Evolutionary conservation across 2,329 filamentous ascomycete species (phyloP).

Genomic region (Botrytis medusae): DNA sequence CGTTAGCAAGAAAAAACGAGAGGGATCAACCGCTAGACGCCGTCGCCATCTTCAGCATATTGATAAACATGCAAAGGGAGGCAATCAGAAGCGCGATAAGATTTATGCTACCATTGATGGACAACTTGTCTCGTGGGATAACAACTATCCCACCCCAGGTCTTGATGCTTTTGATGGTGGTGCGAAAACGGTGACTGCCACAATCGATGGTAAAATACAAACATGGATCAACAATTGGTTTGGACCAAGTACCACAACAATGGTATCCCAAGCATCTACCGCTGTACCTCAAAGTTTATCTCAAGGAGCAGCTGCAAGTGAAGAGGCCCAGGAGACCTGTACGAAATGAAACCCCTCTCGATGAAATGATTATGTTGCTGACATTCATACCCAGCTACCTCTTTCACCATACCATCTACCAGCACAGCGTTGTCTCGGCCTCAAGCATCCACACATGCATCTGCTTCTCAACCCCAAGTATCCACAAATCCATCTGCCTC

Average conservation of each 20-base stretch:
- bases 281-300: background rate
- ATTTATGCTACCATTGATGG: slow-evolving; percentile 35
- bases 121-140: slow-evolving; percentile 31
- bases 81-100: slow-evolving; percentile 43
- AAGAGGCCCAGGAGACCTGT: background rate
- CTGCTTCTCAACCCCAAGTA: background rate
- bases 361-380: background rate
- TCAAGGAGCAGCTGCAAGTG: background rate
- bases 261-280: background rate
- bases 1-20: slow-evolving; percentile 40
- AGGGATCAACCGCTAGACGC: slow-evolving; percentile 35
- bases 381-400: background rate
- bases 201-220: slow-evolving; percentile 16
- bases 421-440: background rate
- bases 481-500: background rate
- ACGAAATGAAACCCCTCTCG: background rate
- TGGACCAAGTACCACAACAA: slow-evolving; percentile 1
- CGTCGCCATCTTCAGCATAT: slow-evolving; percentile 36
- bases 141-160: slow-evolving; percentile 26
- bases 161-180: background rate
- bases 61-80: slow-evolving; percentile 35
- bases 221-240: slow-evolving; percentile 21
- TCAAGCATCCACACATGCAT: background rate
- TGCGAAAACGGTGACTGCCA: slow-evolving; percentile 5
- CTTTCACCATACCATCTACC: background rate